phyloP scores from a whole-genome alignment of 345 rosid genomes.

The Corymbia maculata region DNA sequence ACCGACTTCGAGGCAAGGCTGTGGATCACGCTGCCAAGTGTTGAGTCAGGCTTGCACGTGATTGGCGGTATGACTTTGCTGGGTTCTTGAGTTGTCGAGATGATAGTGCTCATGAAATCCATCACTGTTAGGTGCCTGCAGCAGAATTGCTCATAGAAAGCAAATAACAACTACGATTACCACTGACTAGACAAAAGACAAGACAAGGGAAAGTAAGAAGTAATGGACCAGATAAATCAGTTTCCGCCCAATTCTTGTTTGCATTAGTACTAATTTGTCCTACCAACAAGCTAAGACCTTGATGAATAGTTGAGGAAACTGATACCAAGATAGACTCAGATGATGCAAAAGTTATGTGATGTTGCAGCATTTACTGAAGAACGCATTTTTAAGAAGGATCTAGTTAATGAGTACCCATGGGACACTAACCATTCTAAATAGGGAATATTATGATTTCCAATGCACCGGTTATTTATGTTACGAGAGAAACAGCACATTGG shows the following conservation, averaged over 20 bases:
- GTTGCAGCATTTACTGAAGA: not conserved
- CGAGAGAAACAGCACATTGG: not conserved
- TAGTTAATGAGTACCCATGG: not conserved
- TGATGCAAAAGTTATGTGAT: not conserved
- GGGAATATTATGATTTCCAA: not conserved
- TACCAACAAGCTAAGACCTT: not conserved
- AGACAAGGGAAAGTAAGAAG: not conserved
- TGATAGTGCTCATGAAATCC: conserved; percentile 47
- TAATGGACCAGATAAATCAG: not conserved
- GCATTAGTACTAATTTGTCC: not conserved
- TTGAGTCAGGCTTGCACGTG: conserved; percentile 49
- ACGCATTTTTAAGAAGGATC: not conserved
- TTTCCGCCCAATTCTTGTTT: not conserved
- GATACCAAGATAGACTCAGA: not conserved
- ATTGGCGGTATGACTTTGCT: conserved; percentile 46
- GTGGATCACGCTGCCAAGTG: conserved; percentile 60
- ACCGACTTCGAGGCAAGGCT: conserved; percentile 54
- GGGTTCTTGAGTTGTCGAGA: conserved; percentile 21
- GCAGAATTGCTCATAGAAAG: not conserved
- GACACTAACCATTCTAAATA: not conserved
- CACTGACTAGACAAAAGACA: not conserved
- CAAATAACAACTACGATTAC: not conserved
- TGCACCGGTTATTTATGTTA: not conserved
- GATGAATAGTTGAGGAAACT: not conserved
- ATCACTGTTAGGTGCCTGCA: conserved; percentile 56